Percentiles rank a stretch among this genome's conserved stretches.
Conservation (phyloP, 306 rosid genomes). For the Inga oerstediana region DNA sequence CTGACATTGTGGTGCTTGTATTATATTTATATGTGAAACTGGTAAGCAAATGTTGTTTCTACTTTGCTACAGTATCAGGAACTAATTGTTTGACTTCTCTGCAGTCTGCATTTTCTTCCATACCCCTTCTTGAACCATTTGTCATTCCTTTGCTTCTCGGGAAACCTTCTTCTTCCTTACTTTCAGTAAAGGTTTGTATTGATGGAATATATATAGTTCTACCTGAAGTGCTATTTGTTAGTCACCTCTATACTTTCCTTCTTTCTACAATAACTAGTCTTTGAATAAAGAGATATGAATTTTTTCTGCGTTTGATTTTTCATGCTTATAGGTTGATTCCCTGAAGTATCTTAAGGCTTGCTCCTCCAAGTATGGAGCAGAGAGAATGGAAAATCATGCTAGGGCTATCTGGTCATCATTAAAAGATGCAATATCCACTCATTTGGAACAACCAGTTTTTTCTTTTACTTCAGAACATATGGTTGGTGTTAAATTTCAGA, state of each 20-base stretch:
- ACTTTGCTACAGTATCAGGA: slow-evolving; percentile 8
- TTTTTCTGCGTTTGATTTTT: slow-evolving; percentile 29
- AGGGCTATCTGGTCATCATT: slow-evolving; percentile 68
- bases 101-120: slow-evolving; percentile 84
- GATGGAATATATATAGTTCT: slow-evolving; percentile 30
- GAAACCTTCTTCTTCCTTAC: slow-evolving; percentile 82
- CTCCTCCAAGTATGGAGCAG: slow-evolving; percentile 72
- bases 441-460: slow-evolving; percentile 54
- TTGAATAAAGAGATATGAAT: background rate
- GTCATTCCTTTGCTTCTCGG: slow-evolving; percentile 88
- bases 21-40: slow-evolving; percentile 31
- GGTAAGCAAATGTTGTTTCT: slow-evolving; percentile 18
- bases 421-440: slow-evolving; percentile 62
- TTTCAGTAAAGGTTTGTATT: slow-evolving; percentile 77
- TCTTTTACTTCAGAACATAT: slow-evolving; percentile 47
- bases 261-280: background rate
- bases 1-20: slow-evolving; percentile 22
- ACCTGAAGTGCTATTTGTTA: slow-evolving; percentile 16
- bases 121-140: slow-evolving; percentile 80
- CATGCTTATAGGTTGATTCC: slow-evolving; percentile 76
- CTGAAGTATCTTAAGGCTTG: slow-evolving; percentile 77
- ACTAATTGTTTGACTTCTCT: slow-evolving; percentile 33
- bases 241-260: background rate
- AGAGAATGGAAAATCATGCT: slow-evolving; percentile 74
- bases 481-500: slow-evolving; percentile 61